Evolutionary conservation across 1,139 yeast species (phyloP).

Genomic region (Yueomyces sp.): DNA sequence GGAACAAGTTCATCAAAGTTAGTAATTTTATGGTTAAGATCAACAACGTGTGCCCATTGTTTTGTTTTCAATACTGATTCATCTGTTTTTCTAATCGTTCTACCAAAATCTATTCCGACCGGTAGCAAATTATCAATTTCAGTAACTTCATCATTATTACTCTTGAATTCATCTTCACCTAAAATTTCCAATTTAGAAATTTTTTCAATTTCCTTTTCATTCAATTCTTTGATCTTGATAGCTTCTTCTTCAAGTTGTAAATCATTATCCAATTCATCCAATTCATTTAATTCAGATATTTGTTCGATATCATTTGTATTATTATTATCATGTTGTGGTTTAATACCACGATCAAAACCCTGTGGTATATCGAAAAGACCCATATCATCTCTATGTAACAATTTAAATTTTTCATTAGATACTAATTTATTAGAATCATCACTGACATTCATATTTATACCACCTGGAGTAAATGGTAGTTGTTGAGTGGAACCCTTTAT

Average conservation of each 20-base stretch:
- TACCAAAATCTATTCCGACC: slow-evolving; percentile 39
- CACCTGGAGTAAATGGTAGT: slow-evolving; percentile 92
- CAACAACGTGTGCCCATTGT: slow-evolving; percentile 94
- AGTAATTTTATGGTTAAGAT: slow-evolving; percentile 66
- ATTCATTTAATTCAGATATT: slow-evolving; percentile 11
- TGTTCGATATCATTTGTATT: slow-evolving; percentile 8
- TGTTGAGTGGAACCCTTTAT: slow-evolving; percentile 62
- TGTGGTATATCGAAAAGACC: slow-evolving; percentile 80
- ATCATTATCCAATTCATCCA: slow-evolving; percentile 21
- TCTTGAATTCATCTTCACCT: background rate
- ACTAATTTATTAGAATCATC: slow-evolving; percentile 7
- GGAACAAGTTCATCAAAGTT: slow-evolving; percentile 85
- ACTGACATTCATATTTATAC: slow-evolving; percentile 34
- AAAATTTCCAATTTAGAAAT: slow-evolving; percentile 5
- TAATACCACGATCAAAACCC: slow-evolving; percentile 69
- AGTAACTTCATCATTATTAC: slow-evolving; percentile 4
- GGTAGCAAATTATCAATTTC: slow-evolving; percentile 76
- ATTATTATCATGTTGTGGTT: slow-evolving; percentile 10
- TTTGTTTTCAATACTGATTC: slow-evolving; percentile 32
- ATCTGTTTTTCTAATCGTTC: slow-evolving; percentile 24
- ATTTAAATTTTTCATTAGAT: slow-evolving; percentile 21
- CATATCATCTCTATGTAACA: slow-evolving; percentile 52
- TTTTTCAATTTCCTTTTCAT: slow-evolving; percentile 19
- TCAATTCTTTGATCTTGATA: slow-evolving; percentile 17
- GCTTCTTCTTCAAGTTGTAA: slow-evolving; percentile 18